Percentiles rank a stretch among this genome's conserved stretches.
phyloP scores from a whole-genome alignment of 2,329 filamentous ascomycete species.

The Beauveria rudraprayagi region DNA sequence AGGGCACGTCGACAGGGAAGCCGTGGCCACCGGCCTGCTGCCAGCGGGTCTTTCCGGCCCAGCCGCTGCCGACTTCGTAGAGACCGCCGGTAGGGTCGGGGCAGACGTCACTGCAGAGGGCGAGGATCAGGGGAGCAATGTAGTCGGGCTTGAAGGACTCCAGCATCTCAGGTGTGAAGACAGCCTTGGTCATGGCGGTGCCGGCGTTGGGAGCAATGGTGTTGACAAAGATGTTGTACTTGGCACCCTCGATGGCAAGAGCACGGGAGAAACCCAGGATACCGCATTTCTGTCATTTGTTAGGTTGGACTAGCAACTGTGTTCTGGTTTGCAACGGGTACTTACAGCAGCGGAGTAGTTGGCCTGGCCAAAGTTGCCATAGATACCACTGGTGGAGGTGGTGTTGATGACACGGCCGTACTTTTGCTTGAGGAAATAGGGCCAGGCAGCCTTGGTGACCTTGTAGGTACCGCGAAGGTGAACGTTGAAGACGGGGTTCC shows the following conservation, averaged over 20 bases:
- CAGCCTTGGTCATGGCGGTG: constrained; percentile 86
- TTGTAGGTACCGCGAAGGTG: constrained; percentile 95
- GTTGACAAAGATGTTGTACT: constrained; percentile 98
- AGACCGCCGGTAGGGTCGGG: constrained; percentile 79
- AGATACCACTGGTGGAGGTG: constrained; percentile 92
- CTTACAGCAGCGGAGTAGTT: constrained; percentile 88
- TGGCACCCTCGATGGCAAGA: constrained; percentile 83
- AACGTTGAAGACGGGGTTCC: constrained; percentile 87
- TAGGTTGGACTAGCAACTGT: constrained; percentile 12
- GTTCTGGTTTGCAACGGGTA: constrained; percentile 14
- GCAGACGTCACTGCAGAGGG: constrained; percentile 77
- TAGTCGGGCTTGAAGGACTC: constrained; percentile 99
- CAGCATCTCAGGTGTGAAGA: constrained; percentile 94
- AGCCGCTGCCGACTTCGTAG: constrained; percentile 92
- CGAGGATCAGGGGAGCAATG: constrained; percentile 84
- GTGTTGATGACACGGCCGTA: constrained; percentile 97
- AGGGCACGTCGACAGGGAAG: constrained; percentile 77
- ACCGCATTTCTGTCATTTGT: constrained; percentile 61
- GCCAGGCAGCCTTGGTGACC: constrained; percentile 95
- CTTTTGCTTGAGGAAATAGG: constrained; percentile 96
- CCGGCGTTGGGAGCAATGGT: constrained; percentile 97
- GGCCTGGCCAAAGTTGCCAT: constrained; percentile 97
- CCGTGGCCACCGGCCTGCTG: constrained; percentile 82
- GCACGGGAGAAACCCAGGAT: constrained; percentile 94
- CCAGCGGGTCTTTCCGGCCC: constrained; percentile 89